Percentiles rank a stretch among this genome's conserved stretches.
These are phyloP conservation scores for Baudoinia panamericana DNA, from an alignment of 495 filamentous ascomycete species.

Conservation along the genomic window DNA sequence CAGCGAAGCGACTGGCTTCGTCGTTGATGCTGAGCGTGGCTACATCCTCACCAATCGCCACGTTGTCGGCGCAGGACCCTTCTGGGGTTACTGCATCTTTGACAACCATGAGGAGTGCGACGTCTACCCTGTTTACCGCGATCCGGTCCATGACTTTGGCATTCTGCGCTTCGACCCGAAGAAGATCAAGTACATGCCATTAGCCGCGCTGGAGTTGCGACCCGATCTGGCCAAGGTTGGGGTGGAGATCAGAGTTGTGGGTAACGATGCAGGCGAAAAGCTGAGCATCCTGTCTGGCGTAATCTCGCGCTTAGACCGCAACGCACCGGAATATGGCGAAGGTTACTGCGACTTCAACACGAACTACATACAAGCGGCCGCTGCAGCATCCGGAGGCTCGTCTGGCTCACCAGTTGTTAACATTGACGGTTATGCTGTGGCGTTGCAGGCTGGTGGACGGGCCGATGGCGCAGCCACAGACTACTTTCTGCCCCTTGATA, in stretches of 20 bases:
- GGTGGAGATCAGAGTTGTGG: constrained; percentile 87
- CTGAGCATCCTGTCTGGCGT: constrained; percentile 95
- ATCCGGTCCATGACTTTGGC: constrained; percentile 97
- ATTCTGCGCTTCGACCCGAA: constrained; percentile 92
- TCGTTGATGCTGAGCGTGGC: constrained; percentile 88
- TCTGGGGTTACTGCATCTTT: constrained; percentile 95
- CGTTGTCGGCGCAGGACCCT: constrained; percentile 91
- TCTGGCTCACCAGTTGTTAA: constrained; percentile 96
- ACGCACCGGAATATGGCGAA: constrained; percentile 95
- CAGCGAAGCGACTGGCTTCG: constrained; percentile 93
- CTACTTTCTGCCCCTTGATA: constrained; percentile 90
- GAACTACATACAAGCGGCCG: constrained; percentile 97
- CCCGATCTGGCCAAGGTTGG: constrained; percentile 75
- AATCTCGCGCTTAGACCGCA: constrained; percentile 88
- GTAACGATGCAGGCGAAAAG: constrained; percentile 98
- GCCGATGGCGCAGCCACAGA: constrained; percentile 92
- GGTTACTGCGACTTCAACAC: constrained; percentile 99
- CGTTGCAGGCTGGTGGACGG: constrained; percentile 86
- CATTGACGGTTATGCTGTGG: constrained; percentile 82
- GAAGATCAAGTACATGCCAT: constrained; percentile 89
- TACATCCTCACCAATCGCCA: constrained; percentile 46
- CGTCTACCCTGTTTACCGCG: constrained; percentile 93
- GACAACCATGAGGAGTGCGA: constrained; percentile 98
- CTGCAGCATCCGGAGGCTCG: constrained; percentile 88
- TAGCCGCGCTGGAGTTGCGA: constrained; percentile 63